A percentile compares a stretch with the other conserved stretches of the same genome.
These are phyloP conservation scores for Davidsoniella eucalypti DNA, from an alignment of 2,329 filamentous ascomycete genomes.

Conservation along the genomic window DNA sequence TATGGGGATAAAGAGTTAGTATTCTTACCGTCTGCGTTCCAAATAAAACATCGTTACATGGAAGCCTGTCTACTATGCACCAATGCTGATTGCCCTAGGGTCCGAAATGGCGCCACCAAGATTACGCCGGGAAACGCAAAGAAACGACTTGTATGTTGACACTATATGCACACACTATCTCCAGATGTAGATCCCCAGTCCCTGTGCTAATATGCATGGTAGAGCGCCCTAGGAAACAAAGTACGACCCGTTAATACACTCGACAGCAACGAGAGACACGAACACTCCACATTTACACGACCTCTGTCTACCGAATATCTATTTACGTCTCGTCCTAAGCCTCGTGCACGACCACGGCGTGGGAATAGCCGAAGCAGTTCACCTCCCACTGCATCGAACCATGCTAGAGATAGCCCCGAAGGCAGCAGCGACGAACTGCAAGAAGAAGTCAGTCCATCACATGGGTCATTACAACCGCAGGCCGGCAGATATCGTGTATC, in stretches of 20 bases:
- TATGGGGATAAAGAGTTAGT: conserved; percentile 4
- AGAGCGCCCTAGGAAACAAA: no score
- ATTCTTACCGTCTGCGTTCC: background rate
- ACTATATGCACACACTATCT: background rate
- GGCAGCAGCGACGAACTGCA: background rate
- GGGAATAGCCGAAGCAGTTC: no score
- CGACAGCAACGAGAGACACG: no score
- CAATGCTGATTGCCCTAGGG: background rate
- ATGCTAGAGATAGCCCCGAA: background rate
- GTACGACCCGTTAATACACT: no score
- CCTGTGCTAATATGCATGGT: no score
- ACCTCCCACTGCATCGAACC: no score
- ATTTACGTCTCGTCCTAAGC: background rate
- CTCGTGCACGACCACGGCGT: no score
- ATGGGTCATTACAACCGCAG: no score
- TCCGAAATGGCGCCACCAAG: conserved; percentile 1
- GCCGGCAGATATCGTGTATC: no score
- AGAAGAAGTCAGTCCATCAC: background rate
- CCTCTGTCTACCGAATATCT: background rate
- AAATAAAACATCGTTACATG: background rate
- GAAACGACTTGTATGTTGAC: conserved; percentile 1
- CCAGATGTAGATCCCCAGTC: no score
- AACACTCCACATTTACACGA: no score
- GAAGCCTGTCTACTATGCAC: background rate
- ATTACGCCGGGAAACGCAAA: conserved; percentile 1